Base-by-base conservation (phyloP, 176 grass and related monocot genomes). In the Oryza nivara region DNA sequence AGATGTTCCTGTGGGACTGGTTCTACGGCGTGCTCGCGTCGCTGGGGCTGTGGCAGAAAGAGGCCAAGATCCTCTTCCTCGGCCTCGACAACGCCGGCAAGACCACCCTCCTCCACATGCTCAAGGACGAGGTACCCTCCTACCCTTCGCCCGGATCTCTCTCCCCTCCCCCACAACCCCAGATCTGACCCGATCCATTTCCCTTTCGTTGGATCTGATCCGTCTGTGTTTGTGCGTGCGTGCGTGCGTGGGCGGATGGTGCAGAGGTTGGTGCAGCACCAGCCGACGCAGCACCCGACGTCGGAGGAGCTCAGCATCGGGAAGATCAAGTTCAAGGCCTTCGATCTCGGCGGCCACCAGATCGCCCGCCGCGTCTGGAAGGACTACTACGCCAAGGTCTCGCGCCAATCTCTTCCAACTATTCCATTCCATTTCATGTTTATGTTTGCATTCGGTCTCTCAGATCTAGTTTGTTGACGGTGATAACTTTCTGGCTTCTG, bases 221-320 rank as follows among this genome's bases (percentile, higher is more conserved):
- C 32, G 32, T 23, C 44, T 19, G 19, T 73, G 3, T 47, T 16
- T 11, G 15, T 72, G 47, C 10, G 63, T 44, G 73, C 38, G 9
- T 12, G 45, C 35, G 35, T 38, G 36, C 13, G 3, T 49, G 34
- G 38, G 45, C 65, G 19, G 74, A 52, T 70, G 74, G 44, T 70
- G 54, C 88, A 93, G 92, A 86, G 92, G 64, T 71, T 93, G 82
- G 92, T 93, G 73, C 92, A 93, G 86, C 92, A 93, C 86, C 88
- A 90, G 75, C 92, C 92, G n/a, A 93, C 92, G 82, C 92, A 93
- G 82, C 89, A 90, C 65, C 92, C 92, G 9, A 93, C 92, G 65
- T 93, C 92, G 26, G 92, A 93, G 86, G 92, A 93, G 92, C 92
- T 93, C 68, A 93, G 92, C 88, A 93, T 93, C 64, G 92, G 92